Evolutionary conservation across 78 protist species (phyloP), one percentile per base, ranked within the genome.

Genomic region (Dictyostelium purpureum): DNA sequence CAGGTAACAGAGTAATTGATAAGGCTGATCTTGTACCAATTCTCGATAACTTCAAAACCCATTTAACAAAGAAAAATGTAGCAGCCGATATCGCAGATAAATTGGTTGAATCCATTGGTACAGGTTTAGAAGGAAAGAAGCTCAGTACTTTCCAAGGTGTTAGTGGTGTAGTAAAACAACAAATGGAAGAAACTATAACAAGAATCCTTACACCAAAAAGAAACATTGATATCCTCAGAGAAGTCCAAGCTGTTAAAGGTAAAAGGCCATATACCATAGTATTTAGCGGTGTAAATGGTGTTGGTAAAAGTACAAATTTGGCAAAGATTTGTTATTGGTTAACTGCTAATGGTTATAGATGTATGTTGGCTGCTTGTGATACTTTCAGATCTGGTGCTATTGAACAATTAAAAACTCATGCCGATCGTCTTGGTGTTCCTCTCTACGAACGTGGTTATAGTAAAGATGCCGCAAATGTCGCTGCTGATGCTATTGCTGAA

Each of bases 351-450:
- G 88, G 82, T 10, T 43, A 79, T 54, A 47, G 49, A 43, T 98
- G 98, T 49, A 10, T 98, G 82, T 77, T 99, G 71, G 99, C 99
- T 28, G 99, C 99, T 2, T 98, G 99, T 79, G 99, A 99, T 94
- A 99, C 99, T 4, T 99, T 99, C 98, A 89, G 99, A 21, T 88
- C 99, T 0, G 99, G 99, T 24, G 99, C 99, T 0, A 97, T 99
- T 31, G 99, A 98, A 87, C 99, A 99, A 89, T 92, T 99, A 40
- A 82, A 91, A 28, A 97, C 96, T 9, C 99, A 98, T 94, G 80
- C 97, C 2, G 57, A 63, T 1, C 51, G 94, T 35, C 87, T 98
- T 26, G 81, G 38, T 28, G 94, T 98, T 16, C 94, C 71, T 18
- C 35, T 97, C n/a, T 96, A 71, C 52, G 97, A 95, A 51, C 18